Evolutionary conservation across 2,329 filamentous ascomycete species (phyloP), one percentile per base, ranked within the genome.

Genomic region (Trichoderma sp.): DNA sequence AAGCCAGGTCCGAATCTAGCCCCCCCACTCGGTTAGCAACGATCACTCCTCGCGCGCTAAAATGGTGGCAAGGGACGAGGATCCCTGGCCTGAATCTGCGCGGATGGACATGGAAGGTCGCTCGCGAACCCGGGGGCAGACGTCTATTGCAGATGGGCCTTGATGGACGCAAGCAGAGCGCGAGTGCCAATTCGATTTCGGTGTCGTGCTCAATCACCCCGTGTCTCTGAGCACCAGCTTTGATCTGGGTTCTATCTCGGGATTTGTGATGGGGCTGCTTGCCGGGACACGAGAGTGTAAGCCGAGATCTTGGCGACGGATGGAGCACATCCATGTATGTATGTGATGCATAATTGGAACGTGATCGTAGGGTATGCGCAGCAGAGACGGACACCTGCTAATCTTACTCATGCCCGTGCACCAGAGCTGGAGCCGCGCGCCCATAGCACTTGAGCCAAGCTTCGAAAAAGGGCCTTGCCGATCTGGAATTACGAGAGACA

Each of bases 1-100:
- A 54, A 18, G 66, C 59, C 68, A 61, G 56, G 65, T 18, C 56
- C 46, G 37, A 56, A 60, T 56, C 49, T 39, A 30, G 32, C 46
- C 32, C 58, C 68, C 68, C 64, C 43, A 59, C 63, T 68, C 64
- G 63, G 58, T 28, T 56, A 49, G 56, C 56, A 67, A 69, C 68
- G 68, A 68, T 68, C 64, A 51, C 21, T 26, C 30, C 30, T 61
- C 37, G 34, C n/a, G 68, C 68, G 61, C 54, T 67, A 69, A 68
- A 49, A 49, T 51, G 51, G 60, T 34, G 30, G 51, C 26, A 32
- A 43, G 64, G 37, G 34, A 51, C 54, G 64, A 59, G 64, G 64
- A 11, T 21, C 43, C 64, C 64, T 66, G 64, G 54, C 24, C 54
- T 66, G 39, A 28, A 58, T 59, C 54, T 58, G 39, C 34, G 51